A percentile compares a stretch with the other conserved stretches of the same genome.
Conservation (phyloP, 2,329 filamentous ascomycete species). For the Chrysosporium queenslandicum region DNA sequence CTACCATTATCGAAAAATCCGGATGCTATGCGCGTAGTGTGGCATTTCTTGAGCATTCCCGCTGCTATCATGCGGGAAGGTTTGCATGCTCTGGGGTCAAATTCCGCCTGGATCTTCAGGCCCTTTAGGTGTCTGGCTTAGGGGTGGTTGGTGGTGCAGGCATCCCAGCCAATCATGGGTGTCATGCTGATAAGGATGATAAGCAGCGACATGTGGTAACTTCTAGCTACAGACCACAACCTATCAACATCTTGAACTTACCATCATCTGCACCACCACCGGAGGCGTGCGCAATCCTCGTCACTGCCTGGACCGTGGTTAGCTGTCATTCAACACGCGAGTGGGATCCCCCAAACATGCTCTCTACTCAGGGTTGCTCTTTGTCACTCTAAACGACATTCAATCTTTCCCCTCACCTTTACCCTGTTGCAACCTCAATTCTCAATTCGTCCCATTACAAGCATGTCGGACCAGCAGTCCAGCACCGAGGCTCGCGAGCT, state of each 20-base stretch:
- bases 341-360: not conserved
- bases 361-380: not conserved
- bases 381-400: not conserved
- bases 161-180: not conserved
- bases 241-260: not conserved
- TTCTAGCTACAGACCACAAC: no score
- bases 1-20: no score
- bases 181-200: not conserved
- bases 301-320: not conserved
- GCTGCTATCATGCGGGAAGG: no score
- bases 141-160: no score
- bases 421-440: not conserved
- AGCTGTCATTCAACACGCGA: not conserved
- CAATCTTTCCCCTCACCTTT: not conserved
- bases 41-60: no score
- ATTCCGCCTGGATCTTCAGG: no score
- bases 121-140: no score
- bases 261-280: not conserved
- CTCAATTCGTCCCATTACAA: not conserved
- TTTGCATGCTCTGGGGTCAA: no score
- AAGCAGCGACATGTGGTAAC: no score
- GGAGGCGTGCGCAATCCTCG: not conserved
- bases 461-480: slow-evolving; percentile 18
- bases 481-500: slow-evolving; percentile 53
- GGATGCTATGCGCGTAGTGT: no score